These are phyloP conservation scores for Ogataea angusta DNA, from an alignment of 805 yeast genomes.

Conservation along the genomic window DNA sequence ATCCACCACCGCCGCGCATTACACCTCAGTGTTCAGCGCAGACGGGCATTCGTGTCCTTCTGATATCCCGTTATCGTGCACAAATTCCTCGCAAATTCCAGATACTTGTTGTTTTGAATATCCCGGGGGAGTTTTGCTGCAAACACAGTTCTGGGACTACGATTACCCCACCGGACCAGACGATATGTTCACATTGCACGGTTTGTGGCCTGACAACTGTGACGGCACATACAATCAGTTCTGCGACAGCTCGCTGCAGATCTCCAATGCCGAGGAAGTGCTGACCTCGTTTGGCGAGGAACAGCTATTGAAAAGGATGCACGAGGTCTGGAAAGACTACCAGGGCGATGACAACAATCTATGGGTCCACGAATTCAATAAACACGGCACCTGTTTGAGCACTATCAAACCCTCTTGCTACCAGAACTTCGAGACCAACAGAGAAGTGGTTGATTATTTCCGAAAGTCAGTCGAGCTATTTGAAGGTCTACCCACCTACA, in stretches of 20 bases:
- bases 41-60: conserved; percentile 43
- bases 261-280: conserved; percentile 46
- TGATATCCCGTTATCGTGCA: conserved; percentile 59
- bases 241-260: conserved; percentile 61
- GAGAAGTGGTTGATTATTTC: conserved; percentile 67
- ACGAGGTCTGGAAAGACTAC: conserved; percentile 66
- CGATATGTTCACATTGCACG: conserved; percentile 76
- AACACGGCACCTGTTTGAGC: conserved; percentile 89
- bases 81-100: conserved; percentile 47
- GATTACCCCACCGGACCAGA: conserved; percentile 68
- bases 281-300: conserved; percentile 45
- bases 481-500: conserved; percentile 59
- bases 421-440: conserved; percentile 30
- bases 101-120: conserved; percentile 83
- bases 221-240: conserved; percentile 77
- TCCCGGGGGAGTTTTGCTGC: conserved; percentile 79
- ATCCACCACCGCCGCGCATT: neutral
- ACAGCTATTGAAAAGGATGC: conserved; percentile 57
- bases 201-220: conserved; percentile 88
- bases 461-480: conserved; percentile 56
- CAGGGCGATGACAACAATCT: conserved; percentile 64
- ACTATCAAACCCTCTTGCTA: conserved; percentile 77
- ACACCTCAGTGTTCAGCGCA: neutral
- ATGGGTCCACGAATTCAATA: conserved; percentile 92
- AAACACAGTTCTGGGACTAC: conserved; percentile 94